Base-by-base conservation (phyloP, 345 rosid species). In the Carallia brachiata region DNA sequence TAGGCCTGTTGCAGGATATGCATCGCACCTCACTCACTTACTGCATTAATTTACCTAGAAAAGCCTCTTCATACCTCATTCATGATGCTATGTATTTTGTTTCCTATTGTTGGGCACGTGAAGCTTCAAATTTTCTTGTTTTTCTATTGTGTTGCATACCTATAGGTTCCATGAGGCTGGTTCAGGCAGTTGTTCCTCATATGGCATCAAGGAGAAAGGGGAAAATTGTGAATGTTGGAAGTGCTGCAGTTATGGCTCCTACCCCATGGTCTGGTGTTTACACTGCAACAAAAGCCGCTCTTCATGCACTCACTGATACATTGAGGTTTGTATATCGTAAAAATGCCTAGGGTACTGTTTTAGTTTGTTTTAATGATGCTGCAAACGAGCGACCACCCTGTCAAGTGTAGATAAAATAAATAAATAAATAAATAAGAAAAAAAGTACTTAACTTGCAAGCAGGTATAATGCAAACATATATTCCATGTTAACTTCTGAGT, bases 171-270 rank as follows among this genome's bases (percentile, higher is more conserved):
- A 74, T 89, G 79, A 89, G 98, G 77, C 50, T 94, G 85, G 81
- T 91, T 67, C 98, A 91, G 82, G 90, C 93, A 61, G 96, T 87
- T 58, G 90, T 85, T 27, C 95, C 95, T 69, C 92, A 86, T 81
- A 90, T 94, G 97, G 93, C 87, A 40, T 75, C 83, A 56, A 86
- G 87, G 83, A 90, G 72, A 64, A 85, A 76, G 58, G 95, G 96
- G 16, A 91, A 82, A 78, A 81, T 94, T 40, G 90, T 89, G 27
- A 94, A 94, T 18, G 66, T 94, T 52, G 97, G 98, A 63, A 90
- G 97, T 61, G 76, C 86, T 55, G 40, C 83, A 61, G 97, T 71
- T 36, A 32, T 80, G 79, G 79, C 82, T 66, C 88, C 94, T 5
- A 78, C 84, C 50, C 97, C 93, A 0, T 94, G 97, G 97, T 71